phyloP scores from a whole-genome alignment of 2,329 filamentous ascomycete genomes.

The Fusarium liriodendri region DNA sequence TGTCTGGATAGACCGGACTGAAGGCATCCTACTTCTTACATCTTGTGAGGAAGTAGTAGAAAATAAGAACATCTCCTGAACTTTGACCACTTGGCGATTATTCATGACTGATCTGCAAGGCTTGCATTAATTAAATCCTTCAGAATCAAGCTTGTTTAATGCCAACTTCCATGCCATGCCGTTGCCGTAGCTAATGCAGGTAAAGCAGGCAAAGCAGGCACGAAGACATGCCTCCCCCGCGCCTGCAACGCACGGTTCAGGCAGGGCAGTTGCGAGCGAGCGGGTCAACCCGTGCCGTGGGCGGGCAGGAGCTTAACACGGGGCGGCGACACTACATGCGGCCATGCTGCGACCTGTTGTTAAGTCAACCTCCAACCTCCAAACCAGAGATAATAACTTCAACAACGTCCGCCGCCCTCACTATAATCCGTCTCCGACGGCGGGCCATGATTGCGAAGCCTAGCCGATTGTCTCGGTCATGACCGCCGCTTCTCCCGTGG shows the following conservation, averaged over 20 bases:
- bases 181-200: constrained; percentile 23
- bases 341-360: constrained; percentile 34
- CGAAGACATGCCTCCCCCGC: constrained; percentile 19
- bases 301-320: constrained; percentile 31
- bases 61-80: constrained; percentile 28
- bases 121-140: background rate
- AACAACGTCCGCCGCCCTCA: background rate
- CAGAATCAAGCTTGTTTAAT: background rate
- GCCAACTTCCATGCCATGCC: background rate
- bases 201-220: background rate
- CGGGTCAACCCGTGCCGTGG: constrained; percentile 39
- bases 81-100: background rate
- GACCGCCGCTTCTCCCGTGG: constrained; percentile 38
- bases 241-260: constrained; percentile 36
- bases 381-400: background rate
- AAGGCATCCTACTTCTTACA: constrained; percentile 7
- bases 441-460: constrained; percentile 43
- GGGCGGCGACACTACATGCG: constrained; percentile 25
- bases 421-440: background rate
- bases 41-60: background rate
- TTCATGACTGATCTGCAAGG: background rate
- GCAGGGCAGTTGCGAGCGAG: background rate
- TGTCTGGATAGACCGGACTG: constrained; percentile 24
- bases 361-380: constrained; percentile 36
- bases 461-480: constrained; percentile 41